Evolutionary conservation across 257 asterid genomes (phyloP).

Genomic region (Solanum lycopersicoides): DNA sequence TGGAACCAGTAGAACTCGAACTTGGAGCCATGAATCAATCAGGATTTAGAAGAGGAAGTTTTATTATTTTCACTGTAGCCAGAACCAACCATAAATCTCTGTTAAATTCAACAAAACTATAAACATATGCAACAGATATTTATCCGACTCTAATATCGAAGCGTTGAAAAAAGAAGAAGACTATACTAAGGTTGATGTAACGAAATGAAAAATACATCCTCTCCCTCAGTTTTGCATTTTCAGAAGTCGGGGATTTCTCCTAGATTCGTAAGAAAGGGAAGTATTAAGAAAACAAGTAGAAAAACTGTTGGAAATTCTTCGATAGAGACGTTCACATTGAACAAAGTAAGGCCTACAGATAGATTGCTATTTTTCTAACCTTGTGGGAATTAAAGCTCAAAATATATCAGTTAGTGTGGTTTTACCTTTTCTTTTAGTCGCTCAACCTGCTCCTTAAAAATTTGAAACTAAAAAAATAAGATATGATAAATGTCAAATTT

Average conservation of each 20-base stretch:
- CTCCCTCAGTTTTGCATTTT: constrained; percentile 52
- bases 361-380: not conserved
- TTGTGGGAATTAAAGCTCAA: not conserved
- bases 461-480: constrained; percentile 41
- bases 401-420: not conserved
- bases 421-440: constrained; percentile 70
- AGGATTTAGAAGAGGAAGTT: no score
- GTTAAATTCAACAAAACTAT: no score
- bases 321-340: not conserved
- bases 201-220: constrained; percentile 36
- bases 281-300: not conserved
- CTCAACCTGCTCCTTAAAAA: constrained; percentile 63
- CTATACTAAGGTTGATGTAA: no score
- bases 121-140: no score
- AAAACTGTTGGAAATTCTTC: not conserved
- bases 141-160: no score
- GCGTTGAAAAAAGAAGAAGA: no score
- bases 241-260: constrained; percentile 66
- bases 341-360: not conserved
- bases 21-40: constrained; percentile 17
- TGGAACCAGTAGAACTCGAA: constrained; percentile 9
- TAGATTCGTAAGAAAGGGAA: not conserved
- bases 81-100: no score
- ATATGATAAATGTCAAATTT: not conserved
- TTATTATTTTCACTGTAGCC: no score